These are phyloP conservation scores for Meyerozyma athensensis DNA, from an alignment of 1,139 yeast genomes.

Conservation along the genomic window DNA sequence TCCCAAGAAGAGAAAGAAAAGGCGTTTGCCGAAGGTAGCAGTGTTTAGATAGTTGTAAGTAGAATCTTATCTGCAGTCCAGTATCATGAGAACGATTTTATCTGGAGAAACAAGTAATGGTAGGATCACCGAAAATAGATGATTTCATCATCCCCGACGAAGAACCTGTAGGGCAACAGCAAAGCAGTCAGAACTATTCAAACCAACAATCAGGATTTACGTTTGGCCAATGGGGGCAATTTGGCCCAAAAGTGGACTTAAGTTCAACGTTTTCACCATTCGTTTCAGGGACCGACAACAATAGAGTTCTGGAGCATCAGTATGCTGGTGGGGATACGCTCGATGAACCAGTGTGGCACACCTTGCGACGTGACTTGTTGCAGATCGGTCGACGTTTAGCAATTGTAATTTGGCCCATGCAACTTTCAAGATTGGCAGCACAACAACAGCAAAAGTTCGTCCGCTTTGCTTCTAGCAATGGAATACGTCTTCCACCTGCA, in stretches of 20 bases:
- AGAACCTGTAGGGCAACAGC: constrained; percentile 6
- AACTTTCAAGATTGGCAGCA: constrained; percentile 38
- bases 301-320: constrained; percentile 62
- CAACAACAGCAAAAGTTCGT: constrained; percentile 41
- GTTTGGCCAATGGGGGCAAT: constrained; percentile 10
- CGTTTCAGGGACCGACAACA: constrained; percentile 36
- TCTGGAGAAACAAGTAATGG: background rate
- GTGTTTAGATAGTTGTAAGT: background rate
- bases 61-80: background rate
- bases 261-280: constrained; percentile 39
- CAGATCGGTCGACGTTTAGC: constrained; percentile 62
- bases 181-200: background rate
- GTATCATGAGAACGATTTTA: background rate
- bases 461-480: constrained; percentile 41
- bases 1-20: background rate
- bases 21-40: background rate
- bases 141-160: constrained; percentile 22
- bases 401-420: constrained; percentile 71
- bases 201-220: background rate
- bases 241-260: constrained; percentile 37
- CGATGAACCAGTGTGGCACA: constrained; percentile 74
- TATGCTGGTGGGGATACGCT: constrained; percentile 81
- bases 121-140: constrained; percentile 7
- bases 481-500: constrained; percentile 41
- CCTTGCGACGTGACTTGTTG: constrained; percentile 61